These are phyloP conservation scores for Nymphaea thermarum DNA, from an alignment of 164 flowering plant species.

Conservation along the genomic window DNA sequence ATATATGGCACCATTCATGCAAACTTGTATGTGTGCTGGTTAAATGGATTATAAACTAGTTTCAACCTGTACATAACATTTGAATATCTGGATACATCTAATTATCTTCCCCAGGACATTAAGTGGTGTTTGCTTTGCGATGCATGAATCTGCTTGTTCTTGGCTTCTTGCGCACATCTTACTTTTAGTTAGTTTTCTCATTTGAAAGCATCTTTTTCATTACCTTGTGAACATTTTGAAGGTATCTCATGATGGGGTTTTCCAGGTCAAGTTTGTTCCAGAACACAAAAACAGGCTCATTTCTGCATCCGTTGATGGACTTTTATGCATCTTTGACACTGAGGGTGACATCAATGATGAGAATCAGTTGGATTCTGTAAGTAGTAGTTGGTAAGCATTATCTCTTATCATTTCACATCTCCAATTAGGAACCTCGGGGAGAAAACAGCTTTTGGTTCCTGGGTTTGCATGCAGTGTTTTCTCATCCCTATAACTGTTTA, in stretches of 20 bases:
- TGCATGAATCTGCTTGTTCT: too few relatives aligned
- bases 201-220: neutral
- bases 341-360: conserved; percentile 77
- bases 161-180: too few relatives aligned
- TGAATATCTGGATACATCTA: too few relatives aligned
- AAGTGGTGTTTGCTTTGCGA: too few relatives aligned
- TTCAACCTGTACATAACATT: too few relatives aligned
- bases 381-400: conserved; percentile 9
- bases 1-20: too few relatives aligned
- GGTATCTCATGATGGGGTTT: conserved; percentile 5
- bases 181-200: too few relatives aligned
- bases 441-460: neutral
- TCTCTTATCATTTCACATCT: neutral
- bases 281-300: conserved; percentile 49
- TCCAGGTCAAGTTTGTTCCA: conserved; percentile 81
- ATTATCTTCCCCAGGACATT: too few relatives aligned
- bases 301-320: conserved; percentile 96
- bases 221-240: neutral
- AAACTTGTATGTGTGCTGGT: too few relatives aligned
- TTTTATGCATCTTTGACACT: conserved; percentile 70
- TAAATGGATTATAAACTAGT: too few relatives aligned
- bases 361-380: conserved; percentile 79
- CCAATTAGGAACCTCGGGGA: neutral
- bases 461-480: neutral
- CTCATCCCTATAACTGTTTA: neutral